Percentiles rank a stretch among this genome's conserved stretches.
Evolutionary conservation across 2,329 filamentous ascomycete genomes (phyloP).

Genomic region (Amauroascus niger): DNA sequence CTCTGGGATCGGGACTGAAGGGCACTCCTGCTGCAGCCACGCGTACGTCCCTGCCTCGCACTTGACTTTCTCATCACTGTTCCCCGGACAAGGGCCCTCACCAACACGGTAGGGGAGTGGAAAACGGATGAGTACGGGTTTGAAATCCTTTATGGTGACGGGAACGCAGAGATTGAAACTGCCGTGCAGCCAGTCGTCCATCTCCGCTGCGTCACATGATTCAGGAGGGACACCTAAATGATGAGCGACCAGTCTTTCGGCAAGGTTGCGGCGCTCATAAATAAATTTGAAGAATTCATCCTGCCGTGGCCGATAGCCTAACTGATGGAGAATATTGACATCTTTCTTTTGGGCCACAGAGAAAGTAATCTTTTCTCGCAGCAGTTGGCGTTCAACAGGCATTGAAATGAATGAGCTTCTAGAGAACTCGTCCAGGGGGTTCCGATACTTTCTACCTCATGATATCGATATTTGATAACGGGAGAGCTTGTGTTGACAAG

Average conservation of each 20-base stretch:
- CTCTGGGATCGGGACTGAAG: constrained; percentile 13
- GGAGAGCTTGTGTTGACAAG: too few relatives aligned
- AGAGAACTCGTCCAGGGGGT: background rate
- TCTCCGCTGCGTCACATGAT: constrained; percentile 7
- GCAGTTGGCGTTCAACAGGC: background rate
- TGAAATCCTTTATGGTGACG: background rate
- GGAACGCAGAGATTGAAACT: constrained; percentile 31
- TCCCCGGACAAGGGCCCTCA: constrained; percentile 4
- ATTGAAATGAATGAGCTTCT: too few relatives aligned
- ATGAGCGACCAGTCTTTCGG: constrained; percentile 10
- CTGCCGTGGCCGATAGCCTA: constrained; percentile 18
- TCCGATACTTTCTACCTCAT: too few relatives aligned
- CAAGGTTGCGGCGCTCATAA: constrained; percentile 1
- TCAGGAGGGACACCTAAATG: constrained; percentile 12
- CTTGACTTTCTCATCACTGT: constrained; percentile 16
- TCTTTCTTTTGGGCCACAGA: constrained; percentile 7
- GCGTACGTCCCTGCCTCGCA: constrained; percentile 16
- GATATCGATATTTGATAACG: too few relatives aligned
- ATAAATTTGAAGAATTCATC: constrained; percentile 2
- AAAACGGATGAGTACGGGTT: constrained; percentile 8
- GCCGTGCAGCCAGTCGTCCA: constrained; percentile 22
- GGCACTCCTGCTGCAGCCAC: constrained; percentile 12
- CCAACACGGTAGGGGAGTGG: constrained; percentile 14
- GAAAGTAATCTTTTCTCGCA: background rate
- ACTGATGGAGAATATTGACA: constrained; percentile 23